These are phyloP conservation scores for Plantago lanceolata DNA, from an alignment of 305 asterid species.

Conservation along the genomic window DNA sequence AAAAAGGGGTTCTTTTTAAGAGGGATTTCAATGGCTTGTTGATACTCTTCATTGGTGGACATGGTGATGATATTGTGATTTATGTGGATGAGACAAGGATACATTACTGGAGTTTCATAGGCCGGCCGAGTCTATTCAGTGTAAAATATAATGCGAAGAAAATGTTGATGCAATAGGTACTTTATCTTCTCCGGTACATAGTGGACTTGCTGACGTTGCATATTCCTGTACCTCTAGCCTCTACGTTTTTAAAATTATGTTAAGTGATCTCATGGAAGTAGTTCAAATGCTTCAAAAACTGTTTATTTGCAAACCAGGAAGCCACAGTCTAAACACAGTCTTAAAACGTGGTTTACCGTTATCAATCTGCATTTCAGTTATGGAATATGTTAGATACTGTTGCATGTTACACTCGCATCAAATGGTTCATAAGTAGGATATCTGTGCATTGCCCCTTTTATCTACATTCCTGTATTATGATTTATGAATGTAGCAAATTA, in stretches of 20 bases:
- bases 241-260: too few relatives aligned
- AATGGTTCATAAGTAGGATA: not conserved
- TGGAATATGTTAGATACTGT: too few relatives aligned
- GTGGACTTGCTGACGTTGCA: not conserved
- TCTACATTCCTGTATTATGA: not conserved
- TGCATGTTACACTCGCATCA: too few relatives aligned
- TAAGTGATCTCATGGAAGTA: not conserved
- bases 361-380: too few relatives aligned
- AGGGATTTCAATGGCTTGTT: constrained; percentile 89
- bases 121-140: constrained; percentile 45
- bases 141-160: constrained; percentile 93
- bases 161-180: constrained; percentile 90
- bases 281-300: not conserved
- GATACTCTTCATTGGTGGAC: constrained; percentile 78
- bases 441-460: not conserved
- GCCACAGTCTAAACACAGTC: not conserved
- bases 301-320: not conserved
- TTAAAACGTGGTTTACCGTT: too few relatives aligned
- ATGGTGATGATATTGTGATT: constrained; percentile 76
- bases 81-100: constrained; percentile 78
- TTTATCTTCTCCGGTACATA: constrained; percentile 59
- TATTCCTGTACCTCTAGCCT: too few relatives aligned
- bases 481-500: not conserved
- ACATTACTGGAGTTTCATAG: constrained; percentile 75
- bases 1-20: constrained; percentile 47